These are phyloP conservation scores for Penicillium sp. DNA, from an alignment of 2,329 filamentous ascomycete species.

Conservation along the genomic window DNA sequence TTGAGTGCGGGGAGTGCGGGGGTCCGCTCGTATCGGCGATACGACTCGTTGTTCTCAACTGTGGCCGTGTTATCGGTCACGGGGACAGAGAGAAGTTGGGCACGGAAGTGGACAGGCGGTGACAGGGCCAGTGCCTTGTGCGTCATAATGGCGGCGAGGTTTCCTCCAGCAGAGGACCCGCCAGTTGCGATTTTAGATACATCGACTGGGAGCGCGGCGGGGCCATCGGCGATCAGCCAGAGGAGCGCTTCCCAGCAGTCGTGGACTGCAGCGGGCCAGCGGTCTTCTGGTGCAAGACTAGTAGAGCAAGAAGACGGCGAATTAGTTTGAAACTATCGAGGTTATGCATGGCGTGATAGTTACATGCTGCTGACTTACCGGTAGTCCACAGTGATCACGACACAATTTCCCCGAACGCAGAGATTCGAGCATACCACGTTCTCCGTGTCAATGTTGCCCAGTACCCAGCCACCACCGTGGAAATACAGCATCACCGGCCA, in stretches of 20 bases:
- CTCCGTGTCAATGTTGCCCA: constrained; percentile 59
- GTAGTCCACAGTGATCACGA: constrained; percentile 58
- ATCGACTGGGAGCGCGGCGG: constrained; percentile 43
- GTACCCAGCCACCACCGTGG: constrained; percentile 60
- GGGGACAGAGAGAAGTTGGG: constrained; percentile 58
- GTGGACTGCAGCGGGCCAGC: constrained; percentile 57
- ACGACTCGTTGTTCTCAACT: constrained; percentile 47
- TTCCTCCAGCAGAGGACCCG: constrained; percentile 55
- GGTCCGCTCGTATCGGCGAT: constrained; percentile 52
- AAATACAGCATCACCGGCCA: constrained; percentile 60
- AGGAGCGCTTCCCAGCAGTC: constrained; percentile 58
- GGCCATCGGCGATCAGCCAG: constrained; percentile 46
- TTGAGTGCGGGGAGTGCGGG: constrained; percentile 56
- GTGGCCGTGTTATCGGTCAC: constrained; percentile 59
- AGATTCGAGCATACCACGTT: constrained; percentile 58
- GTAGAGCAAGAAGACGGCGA: not conserved
- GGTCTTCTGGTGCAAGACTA: constrained; percentile 57
- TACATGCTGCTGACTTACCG: constrained; percentile 38
- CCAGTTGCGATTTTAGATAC: constrained; percentile 48
- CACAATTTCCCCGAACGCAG: constrained; percentile 50
- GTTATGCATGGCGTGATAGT: not conserved
- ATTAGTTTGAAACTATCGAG: not conserved
- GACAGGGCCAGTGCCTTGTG: constrained; percentile 48
- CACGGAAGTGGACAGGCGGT: constrained; percentile 41
- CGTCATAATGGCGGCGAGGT: constrained; percentile 55